Evolutionary conservation across 1,284 basidiomycete species (phyloP).

Genomic region (Cutaneotrichosporon daszewskae): DNA sequence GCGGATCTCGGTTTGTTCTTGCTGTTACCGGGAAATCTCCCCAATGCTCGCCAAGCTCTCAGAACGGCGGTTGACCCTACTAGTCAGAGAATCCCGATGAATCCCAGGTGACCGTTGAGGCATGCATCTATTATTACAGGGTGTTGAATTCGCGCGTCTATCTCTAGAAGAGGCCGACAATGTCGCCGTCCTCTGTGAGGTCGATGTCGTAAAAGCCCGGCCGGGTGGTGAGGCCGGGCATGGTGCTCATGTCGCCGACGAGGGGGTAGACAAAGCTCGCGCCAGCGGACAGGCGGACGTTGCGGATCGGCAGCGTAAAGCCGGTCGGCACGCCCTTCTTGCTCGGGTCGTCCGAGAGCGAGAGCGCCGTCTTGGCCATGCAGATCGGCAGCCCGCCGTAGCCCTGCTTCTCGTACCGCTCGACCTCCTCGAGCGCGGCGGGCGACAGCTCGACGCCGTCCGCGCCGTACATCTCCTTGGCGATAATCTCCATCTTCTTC

Average conservation of each 20-base stretch:
- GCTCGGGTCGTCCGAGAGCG: conserved; percentile 89
- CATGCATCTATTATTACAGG: too few species aligned
- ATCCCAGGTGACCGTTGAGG: too few species aligned
- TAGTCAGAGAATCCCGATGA: too few species aligned
- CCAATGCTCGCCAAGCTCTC: too few species aligned
- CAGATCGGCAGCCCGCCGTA: conserved; percentile 60
- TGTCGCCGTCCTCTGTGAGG: conserved; percentile 45
- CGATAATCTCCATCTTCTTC: conserved; percentile 81
- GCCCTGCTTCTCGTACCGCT: conserved; percentile 79
- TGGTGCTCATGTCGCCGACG: conserved; percentile 91
- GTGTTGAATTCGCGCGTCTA: too few species aligned
- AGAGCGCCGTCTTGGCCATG: conserved; percentile 98
- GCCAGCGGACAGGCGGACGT: conserved; percentile 82
- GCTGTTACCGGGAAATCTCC: too few species aligned
- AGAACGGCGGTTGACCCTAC: too few species aligned
- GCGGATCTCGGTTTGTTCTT: too few species aligned
- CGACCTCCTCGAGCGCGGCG: conserved; percentile 77
- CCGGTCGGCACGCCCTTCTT: conserved; percentile 83
- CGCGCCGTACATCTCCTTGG: conserved; percentile 84
- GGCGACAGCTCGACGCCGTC: conserved; percentile 80
- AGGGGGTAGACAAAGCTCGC: conserved; percentile 95
- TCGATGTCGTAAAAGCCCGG: conserved; percentile 61
- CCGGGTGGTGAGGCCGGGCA: conserved; percentile 92
- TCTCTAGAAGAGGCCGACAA: conserved; percentile 47
- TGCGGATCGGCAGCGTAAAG: conserved; percentile 89